Percentiles rank a stretch among this genome's conserved stretches.
phyloP scores from a whole-genome alignment of 1,284 basidiomycete species.

The Coniferiporia weirii region DNA sequence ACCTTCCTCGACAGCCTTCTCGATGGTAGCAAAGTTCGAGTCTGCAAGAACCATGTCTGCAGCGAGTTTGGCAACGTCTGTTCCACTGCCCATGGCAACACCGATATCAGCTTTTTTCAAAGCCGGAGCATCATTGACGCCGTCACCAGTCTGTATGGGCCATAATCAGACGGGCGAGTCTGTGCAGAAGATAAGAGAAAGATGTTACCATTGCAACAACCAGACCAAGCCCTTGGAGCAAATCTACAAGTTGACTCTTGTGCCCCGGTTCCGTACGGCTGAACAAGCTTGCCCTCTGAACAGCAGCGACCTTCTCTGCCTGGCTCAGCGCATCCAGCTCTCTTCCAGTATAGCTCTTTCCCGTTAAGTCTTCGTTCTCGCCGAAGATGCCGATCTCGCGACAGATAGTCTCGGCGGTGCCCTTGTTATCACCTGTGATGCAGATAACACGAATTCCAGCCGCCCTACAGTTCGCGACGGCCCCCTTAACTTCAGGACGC shows the following conservation, averaged over 20 bases:
- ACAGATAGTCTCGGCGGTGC: conserved; percentile 96
- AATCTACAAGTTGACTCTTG: conserved; percentile 92
- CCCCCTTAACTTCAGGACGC: conserved; percentile 85
- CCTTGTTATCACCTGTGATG: conserved; percentile 98
- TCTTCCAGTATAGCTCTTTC: conserved; percentile 92
- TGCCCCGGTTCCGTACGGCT: conserved; percentile 93
- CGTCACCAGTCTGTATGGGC: conserved; percentile 71
- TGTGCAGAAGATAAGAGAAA: neutral
- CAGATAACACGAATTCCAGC: conserved; percentile 97
- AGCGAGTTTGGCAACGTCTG: conserved; percentile 97
- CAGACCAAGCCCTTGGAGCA: conserved; percentile 87
- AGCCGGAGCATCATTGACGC: conserved; percentile 96
- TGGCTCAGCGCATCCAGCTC: conserved; percentile 83
- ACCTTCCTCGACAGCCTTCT: conserved; percentile 94
- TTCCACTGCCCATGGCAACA: conserved; percentile 98
- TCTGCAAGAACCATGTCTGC: conserved; percentile 95
- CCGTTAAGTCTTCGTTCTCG: conserved; percentile 74
- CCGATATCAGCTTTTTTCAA: conserved; percentile 98
- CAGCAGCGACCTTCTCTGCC: conserved; percentile 79
- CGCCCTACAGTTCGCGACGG: conserved; percentile 85
- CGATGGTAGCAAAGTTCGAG: conserved; percentile 89
- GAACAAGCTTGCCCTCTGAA: conserved; percentile 86
- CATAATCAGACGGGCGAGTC: conserved; percentile 3
- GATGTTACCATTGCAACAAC: conserved; percentile 93
- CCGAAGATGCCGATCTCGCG: conserved; percentile 92